Conservation (phyloP, 345 rosid species). For the Sonneratia caseolaris region DNA sequence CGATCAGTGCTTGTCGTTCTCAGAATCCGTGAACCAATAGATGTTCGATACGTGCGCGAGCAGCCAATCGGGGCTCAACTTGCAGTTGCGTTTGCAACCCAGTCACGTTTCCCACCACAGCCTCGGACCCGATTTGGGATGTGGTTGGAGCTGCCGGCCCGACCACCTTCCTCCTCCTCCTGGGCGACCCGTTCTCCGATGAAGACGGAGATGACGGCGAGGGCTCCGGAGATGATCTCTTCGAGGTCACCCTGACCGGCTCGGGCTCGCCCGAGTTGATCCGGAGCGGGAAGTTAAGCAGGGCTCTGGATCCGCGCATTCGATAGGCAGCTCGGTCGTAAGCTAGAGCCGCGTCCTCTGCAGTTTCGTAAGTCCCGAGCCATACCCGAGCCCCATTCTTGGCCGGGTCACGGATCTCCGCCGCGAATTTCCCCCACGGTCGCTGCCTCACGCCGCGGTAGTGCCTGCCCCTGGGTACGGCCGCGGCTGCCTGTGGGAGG, state of each 20-base stretch:
- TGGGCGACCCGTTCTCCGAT: conserved; percentile 35
- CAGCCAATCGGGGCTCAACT: conserved; percentile 20
- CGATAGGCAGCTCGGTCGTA: conserved; percentile 89
- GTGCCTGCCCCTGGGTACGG: conserved; percentile 54
- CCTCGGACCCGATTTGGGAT: conserved; percentile 18
- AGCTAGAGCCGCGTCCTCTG: conserved; percentile 96
- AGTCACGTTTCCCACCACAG: conserved; percentile 10
- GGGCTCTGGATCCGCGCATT: conserved; percentile 93
- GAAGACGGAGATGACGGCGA: conserved; percentile 30
- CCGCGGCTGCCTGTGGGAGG: conserved; percentile 16
- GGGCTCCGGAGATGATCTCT: conserved; percentile 52
- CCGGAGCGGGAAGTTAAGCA: conserved; percentile 79
- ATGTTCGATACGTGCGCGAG: conserved; percentile 25
- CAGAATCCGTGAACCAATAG: conserved; percentile 21
- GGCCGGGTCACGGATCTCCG: conserved; percentile 97
- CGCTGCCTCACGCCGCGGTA: conserved; percentile 93
- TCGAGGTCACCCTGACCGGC: conserved; percentile 79
- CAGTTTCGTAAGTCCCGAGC: conserved; percentile 96
- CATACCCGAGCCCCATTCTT: conserved; percentile 97
- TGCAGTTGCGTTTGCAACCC: background rate
- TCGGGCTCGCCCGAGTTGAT: conserved; percentile 95
- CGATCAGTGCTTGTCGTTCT: background rate
- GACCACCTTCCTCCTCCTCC: conserved; percentile 47
- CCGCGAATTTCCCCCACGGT: conserved; percentile 99
- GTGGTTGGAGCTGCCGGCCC: conserved; percentile 12